These are phyloP conservation scores for Candida alai DNA, from an alignment of 805 yeast genomes.

Conservation along the genomic window DNA sequence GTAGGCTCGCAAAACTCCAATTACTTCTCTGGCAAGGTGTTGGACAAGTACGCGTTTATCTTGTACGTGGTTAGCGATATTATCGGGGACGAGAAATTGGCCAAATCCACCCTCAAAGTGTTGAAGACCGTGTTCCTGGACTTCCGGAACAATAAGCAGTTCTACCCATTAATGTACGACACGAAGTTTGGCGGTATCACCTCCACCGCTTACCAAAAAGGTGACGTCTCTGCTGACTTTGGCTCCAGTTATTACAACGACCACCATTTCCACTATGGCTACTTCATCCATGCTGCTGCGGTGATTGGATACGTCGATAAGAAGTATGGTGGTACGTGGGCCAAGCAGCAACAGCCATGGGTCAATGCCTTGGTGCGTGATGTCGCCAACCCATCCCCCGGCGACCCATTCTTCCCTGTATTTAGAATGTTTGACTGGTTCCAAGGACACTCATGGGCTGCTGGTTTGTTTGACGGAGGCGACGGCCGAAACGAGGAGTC, in stretches of 20 bases:
- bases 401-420: conserved; percentile 57
- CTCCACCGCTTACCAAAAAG: conserved; percentile 15
- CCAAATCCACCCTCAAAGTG: conserved; percentile 12
- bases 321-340: conserved; percentile 49
- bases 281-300: conserved; percentile 24
- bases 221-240: conserved; percentile 19
- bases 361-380: conserved; percentile 62
- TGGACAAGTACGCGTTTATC: conserved; percentile 20
- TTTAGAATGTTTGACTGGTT: conserved; percentile 68
- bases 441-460: conserved; percentile 74
- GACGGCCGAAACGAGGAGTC: conserved; percentile 75
- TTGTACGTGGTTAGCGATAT: conserved; percentile 19
- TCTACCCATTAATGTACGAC: conserved; percentile 25
- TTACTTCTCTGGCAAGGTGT: conserved; percentile 23
- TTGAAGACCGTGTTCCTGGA: conserved; percentile 16
- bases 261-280: conserved; percentile 33
- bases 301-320: conserved; percentile 20
- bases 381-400: conserved; percentile 56
- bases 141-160: conserved; percentile 17
- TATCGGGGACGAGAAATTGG: conserved; percentile 16
- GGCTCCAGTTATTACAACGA: conserved; percentile 30
- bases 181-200: conserved; percentile 26
- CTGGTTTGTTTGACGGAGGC: conserved; percentile 56
- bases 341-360: conserved; percentile 46
- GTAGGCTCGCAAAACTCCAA: conserved; percentile 16